Evolutionary conservation across 805 yeast species (phyloP).

Genomic region (Teunomyces panamensis): DNA sequence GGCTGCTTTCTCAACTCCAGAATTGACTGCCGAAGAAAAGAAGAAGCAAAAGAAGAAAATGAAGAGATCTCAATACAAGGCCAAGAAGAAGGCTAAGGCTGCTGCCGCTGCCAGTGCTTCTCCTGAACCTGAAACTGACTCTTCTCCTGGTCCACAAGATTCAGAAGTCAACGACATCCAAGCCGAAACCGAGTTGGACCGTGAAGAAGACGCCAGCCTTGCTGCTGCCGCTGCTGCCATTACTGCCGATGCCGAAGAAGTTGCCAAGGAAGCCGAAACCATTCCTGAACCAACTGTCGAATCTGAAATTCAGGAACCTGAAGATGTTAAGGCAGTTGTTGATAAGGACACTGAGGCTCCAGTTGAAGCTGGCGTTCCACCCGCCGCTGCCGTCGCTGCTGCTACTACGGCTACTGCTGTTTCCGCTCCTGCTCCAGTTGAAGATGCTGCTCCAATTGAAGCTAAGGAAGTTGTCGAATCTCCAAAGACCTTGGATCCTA

Average conservation of each 20-base stretch:
- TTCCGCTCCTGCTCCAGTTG: not conserved
- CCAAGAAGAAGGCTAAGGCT: slow-evolving; percentile 31
- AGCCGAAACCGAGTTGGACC: slow-evolving; percentile 1
- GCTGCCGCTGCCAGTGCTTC: slow-evolving; percentile 8
- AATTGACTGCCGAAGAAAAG: slow-evolving; percentile 31
- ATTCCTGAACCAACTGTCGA: not conserved
- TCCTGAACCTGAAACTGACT: slow-evolving; percentile 9
- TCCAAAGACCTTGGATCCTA: not conserved
- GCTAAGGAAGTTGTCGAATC: slow-evolving; percentile 9
- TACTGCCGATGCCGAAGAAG: slow-evolving; percentile 7
- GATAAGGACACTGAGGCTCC: slow-evolving; percentile 8
- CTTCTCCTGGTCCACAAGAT: slow-evolving; percentile 4
- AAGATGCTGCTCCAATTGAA: slow-evolving; percentile 4
- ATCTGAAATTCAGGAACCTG: not conserved
- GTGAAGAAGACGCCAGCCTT: slow-evolving; percentile 16
- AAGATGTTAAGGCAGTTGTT: not conserved
- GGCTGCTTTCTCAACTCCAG: slow-evolving; percentile 51
- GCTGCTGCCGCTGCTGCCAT: slow-evolving; percentile 8
- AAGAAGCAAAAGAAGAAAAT: slow-evolving; percentile 44
- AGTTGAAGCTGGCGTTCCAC: slow-evolving; percentile 1
- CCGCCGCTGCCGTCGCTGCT: not conserved
- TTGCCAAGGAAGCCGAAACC: not conserved
- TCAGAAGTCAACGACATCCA: slow-evolving; percentile 1
- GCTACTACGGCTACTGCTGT: not conserved
- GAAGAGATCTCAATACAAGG: slow-evolving; percentile 41